Conservation (phyloP, 148 eudicot genomes). For the Gaultheria prostrata region DNA sequence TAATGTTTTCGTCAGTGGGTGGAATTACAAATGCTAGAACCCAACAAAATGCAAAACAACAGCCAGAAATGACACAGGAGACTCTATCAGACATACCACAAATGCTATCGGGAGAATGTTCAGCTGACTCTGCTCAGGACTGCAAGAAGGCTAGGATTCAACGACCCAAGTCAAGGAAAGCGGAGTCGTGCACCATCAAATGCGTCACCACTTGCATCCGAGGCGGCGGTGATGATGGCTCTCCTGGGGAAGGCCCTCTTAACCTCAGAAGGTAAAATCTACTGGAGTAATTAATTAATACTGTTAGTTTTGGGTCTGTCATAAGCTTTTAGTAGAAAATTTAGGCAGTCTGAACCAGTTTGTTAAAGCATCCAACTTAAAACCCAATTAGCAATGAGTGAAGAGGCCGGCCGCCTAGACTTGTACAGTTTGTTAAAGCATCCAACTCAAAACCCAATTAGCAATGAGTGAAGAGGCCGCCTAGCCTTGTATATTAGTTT, state of each 20-base stretch:
- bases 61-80: conserved; percentile 23
- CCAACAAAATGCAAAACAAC: no score
- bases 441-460: no score
- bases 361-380: no score
- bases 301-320: neutral
- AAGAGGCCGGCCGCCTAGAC: no score
- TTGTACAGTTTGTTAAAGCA: no score
- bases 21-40: neutral
- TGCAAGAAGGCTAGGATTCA: conserved; percentile 69
- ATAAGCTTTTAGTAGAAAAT: neutral
- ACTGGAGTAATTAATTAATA: neutral
- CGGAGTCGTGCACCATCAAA: conserved; percentile 74
- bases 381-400: no score
- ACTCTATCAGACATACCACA: conserved; percentile 72
- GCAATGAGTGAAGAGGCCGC: no score
- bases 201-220: conserved; percentile 79
- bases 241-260: conserved; percentile 91
- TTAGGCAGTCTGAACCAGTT: neutral
- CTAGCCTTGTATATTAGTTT: no score
- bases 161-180: conserved; percentile 77
- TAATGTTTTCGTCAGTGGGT: neutral
- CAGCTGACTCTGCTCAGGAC: conserved; percentile 25
- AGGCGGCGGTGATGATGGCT: conserved; percentile 74
- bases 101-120: conserved; percentile 37
- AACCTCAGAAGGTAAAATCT: conserved; percentile 47